Base-by-base conservation (phyloP, 768 basidiomycete genomes). In the Leccinum uliginosum region DNA sequence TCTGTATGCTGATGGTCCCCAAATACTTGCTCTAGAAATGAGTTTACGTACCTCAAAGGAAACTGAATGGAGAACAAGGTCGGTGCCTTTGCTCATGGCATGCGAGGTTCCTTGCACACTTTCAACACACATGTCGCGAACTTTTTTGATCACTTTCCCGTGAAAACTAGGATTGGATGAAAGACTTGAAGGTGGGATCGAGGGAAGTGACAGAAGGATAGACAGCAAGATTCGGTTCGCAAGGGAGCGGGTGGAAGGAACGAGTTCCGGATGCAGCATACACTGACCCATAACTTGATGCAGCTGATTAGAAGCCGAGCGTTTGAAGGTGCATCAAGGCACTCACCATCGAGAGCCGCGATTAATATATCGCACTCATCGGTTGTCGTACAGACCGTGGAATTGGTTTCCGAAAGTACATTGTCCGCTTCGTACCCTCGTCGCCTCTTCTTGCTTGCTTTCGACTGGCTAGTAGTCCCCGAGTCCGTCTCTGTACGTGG, bases 401-500 rank as follows among this genome's bases (percentile, higher is more conserved):
- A 68, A 46, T 75, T 74, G 2, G 77, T 67, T 8, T 72, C 63
- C 52, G 79, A 82, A 70, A 93, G 84, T 6, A 87, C 73, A 63
- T 87, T 89, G 53, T 89, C 89, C 10, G 83, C 88, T 69, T 92
- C 88, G 60, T 84, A 91, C 12, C 78, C 84, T 21, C 84, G 80
- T 19, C 80, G 77, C 47, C 86, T 77, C 67, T 89, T 93, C 68
- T 84, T 91, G 54, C 82, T 80, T 62, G 83, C 84, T 66, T 76
- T 83, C 14, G 65, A 74, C 63, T 72, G 47, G 62, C 54, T 15
- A 3, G 61, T 63, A 43, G 64, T 58, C 15, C 56, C 69, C 1
- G 64, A 65, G 24, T 54, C 46, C 21, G 56, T 51, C 34, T 72
- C 66, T 9, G 62, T 58, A 9, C 77, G 75, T 3, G 75, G 56